Conservation (phyloP, 805 yeast genomes). For the Kluyveromyces aestuarii region DNA sequence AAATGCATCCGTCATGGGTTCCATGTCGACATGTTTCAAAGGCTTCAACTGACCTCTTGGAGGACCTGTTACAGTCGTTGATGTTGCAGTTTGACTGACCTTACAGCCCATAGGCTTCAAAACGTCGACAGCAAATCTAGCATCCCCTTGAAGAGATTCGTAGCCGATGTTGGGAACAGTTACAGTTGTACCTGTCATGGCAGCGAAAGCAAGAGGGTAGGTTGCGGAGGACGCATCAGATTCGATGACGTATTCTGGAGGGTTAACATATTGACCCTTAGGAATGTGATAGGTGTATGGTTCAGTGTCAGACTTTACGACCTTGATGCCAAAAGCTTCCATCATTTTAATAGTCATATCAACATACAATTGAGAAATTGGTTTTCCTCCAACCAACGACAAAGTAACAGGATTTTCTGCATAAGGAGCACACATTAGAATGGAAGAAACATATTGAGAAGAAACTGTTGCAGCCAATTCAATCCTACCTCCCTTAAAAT, state of each 20-base stretch:
- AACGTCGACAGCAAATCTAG: slow-evolving; percentile 90
- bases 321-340: slow-evolving; percentile 79
- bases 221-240: slow-evolving; percentile 98
- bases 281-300: slow-evolving; percentile 88
- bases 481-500: slow-evolving; percentile 82
- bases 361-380: slow-evolving; percentile 89
- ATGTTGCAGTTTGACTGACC: slow-evolving; percentile 72
- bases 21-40: slow-evolving; percentile 82
- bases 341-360: slow-evolving; percentile 97
- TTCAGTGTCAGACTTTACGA: slow-evolving; percentile 58
- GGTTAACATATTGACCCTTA: slow-evolving; percentile 69
- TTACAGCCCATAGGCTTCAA: slow-evolving; percentile 90
- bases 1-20: slow-evolving; percentile 99
- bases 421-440: slow-evolving; percentile 96
- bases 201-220: slow-evolving; percentile 95
- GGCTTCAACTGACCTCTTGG: slow-evolving; percentile 59
- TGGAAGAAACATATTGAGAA: slow-evolving; percentile 93
- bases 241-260: slow-evolving; percentile 79
- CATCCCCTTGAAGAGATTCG: slow-evolving; percentile 91
- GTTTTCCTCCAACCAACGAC: slow-evolving; percentile 89
- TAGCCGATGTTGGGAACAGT: slow-evolving; percentile 93
- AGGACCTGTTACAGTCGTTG: slow-evolving; percentile 92
- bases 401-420: slow-evolving; percentile 83
- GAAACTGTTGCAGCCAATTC: slow-evolving; percentile 94
- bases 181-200: slow-evolving; percentile 86